Percentiles rank a stretch among this genome's conserved stretches.
phyloP scores from a whole-genome alignment of 768 basidiomycete genomes.

The Nidula microcarpa region DNA sequence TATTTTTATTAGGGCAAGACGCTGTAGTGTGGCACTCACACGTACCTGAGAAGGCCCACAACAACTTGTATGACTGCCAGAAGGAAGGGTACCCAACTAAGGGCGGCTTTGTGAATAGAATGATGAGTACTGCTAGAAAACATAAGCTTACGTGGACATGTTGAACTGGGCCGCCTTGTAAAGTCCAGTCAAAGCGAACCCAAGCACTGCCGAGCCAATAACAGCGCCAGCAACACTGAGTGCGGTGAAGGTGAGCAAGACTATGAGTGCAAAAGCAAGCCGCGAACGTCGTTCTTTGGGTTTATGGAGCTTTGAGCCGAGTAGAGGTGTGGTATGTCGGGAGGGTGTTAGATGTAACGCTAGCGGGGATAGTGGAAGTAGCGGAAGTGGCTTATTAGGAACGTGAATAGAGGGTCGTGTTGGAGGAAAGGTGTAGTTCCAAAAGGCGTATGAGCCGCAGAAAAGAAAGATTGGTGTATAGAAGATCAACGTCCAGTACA shows the following conservation, averaged over 20 bases:
- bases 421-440: constrained; percentile 49
- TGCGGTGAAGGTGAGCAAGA: constrained; percentile 36
- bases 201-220: constrained; percentile 42
- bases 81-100: constrained; percentile 45
- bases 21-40: neutral
- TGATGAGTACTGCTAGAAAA: neutral
- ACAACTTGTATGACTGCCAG: constrained; percentile 39
- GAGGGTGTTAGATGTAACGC: constrained; percentile 1
- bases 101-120: neutral
- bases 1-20: neutral
- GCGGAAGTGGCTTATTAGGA: constrained; percentile 1
- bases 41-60: constrained; percentile 37
- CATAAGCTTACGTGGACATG: constrained; percentile 44
- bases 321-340: neutral
- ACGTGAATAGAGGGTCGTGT: constrained; percentile 8
- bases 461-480: constrained; percentile 47
- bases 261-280: constrained; percentile 42
- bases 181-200: constrained; percentile 40
- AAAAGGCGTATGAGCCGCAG: constrained; percentile 47
- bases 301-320: constrained; percentile 4
- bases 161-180: constrained; percentile 41
- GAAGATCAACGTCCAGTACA: constrained; percentile 50
- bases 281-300: constrained; percentile 41
- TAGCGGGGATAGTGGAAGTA: neutral
- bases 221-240: constrained; percentile 43